Conservation (phyloP, 371 early-diverging fungal genomes). For the Amoeboaphelidium occidentale region DNA sequence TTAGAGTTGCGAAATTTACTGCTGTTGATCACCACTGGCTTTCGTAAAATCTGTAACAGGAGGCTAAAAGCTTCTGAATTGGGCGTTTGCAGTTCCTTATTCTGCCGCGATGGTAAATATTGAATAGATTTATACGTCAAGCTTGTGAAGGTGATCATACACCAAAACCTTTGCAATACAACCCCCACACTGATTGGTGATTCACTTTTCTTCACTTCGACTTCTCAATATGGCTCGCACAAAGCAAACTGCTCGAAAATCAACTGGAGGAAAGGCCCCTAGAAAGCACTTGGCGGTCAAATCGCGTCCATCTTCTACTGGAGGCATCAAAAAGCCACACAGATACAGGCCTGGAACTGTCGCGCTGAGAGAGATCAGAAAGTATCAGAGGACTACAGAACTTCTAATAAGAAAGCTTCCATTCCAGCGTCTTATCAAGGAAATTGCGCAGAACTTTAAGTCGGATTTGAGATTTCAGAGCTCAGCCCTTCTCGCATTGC, state of each 20-base stretch:
- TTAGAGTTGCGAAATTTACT: too few relatives aligned
- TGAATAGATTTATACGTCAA: too few relatives aligned
- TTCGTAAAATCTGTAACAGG: too few relatives aligned
- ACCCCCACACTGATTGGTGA: too few relatives aligned
- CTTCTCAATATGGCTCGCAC: conserved; percentile 61
- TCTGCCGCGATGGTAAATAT: too few relatives aligned
- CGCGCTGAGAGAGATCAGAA: conserved; percentile 89
- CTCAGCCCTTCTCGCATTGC: conserved; percentile 89
- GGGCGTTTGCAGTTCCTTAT: too few relatives aligned
- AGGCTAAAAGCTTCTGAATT: too few relatives aligned
- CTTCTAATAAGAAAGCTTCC: conserved; percentile 93
- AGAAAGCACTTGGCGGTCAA: conserved; percentile 95
- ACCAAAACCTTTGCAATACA: too few relatives aligned
- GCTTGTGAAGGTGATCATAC: too few relatives aligned
- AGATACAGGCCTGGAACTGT: conserved; percentile 66
- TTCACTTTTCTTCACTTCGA: too few relatives aligned
- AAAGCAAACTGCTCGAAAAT: conserved; percentile 97
- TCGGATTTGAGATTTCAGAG: conserved; percentile 95
- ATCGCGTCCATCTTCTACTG: conserved; percentile 53
- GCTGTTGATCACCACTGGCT: too few relatives aligned
- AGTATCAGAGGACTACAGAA: conserved; percentile 94
- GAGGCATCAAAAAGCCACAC: conserved; percentile 47
- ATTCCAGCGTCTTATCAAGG: conserved; percentile 87
- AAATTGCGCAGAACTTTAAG: conserved; percentile 90
- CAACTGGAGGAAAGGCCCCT: conserved; percentile 94